A percentile compares a stretch with the other conserved stretches of the same genome.
These are phyloP conservation scores for Brettanomyces anomalus DNA, from an alignment of 805 yeast species.

Conservation along the genomic window DNA sequence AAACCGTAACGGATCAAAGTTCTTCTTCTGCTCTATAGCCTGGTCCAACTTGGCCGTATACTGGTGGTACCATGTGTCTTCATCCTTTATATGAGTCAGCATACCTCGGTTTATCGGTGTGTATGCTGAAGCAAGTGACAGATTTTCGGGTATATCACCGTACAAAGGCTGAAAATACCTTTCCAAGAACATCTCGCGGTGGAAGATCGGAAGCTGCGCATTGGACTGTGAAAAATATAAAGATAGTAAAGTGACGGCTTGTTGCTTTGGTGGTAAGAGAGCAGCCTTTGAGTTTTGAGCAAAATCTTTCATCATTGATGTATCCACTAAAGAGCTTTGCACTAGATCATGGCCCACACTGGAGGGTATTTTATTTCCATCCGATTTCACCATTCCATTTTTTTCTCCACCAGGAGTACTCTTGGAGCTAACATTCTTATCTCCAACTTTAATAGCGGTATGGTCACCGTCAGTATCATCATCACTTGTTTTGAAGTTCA, in stretches of 20 bases:
- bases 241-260: slow-evolving; percentile 58
- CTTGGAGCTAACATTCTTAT: slow-evolving; percentile 1
- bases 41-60: slow-evolving; percentile 29
- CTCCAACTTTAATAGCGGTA: not conserved
- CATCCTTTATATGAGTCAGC: slow-evolving; percentile 21
- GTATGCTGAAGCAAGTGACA: slow-evolving; percentile 51
- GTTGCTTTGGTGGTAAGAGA: slow-evolving; percentile 56
- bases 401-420: not conserved
- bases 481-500: slow-evolving; percentile 37
- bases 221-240: slow-evolving; percentile 72
- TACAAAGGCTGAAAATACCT: slow-evolving; percentile 70
- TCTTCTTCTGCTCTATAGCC: slow-evolving; percentile 12
- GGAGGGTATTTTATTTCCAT: not conserved
- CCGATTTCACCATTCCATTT: not conserved
- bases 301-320: slow-evolving; percentile 19
- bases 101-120: slow-evolving; percentile 34
- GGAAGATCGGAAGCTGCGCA: slow-evolving; percentile 75
- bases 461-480: slow-evolving; percentile 1
- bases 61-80: slow-evolving; percentile 39
- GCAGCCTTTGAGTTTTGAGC: slow-evolving; percentile 29
- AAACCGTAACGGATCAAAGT: slow-evolving; percentile 25
- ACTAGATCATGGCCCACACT: not conserved
- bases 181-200: slow-evolving; percentile 65
- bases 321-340: slow-evolving; percentile 17
- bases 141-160: slow-evolving; percentile 49